Base-by-base conservation (phyloP, 768 basidiomycete species). In the Boletus speciosus region DNA sequence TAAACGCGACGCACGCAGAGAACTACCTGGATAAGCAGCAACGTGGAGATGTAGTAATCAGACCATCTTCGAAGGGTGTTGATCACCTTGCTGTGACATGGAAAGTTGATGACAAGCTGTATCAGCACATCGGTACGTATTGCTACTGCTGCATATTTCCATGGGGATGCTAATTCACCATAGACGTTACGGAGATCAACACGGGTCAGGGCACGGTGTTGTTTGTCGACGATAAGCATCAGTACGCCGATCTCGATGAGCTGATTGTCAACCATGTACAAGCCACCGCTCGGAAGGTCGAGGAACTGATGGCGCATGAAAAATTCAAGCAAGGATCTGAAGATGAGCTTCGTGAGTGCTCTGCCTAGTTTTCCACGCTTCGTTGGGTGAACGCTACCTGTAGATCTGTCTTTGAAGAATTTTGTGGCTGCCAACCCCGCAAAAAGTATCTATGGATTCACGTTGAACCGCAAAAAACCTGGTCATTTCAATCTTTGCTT, bases 71-170 rank as follows among this genome's bases (percentile, higher is more conserved):
- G 5, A 94, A 95, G 71, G 96, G 96, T 14, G 74, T 79, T 36
- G 83, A 97, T 62, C 97, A 98, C 73, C 78, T 99, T 36, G 96
- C 96, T 41, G 89, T 99, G 10, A 99, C 97, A 0, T 99, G 97
- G 97, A 99, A 98, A 73, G 94, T 99, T 2, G 96, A 95, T 58
- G 89, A 97, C 54, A 90, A 86, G 55, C 75, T 99, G 27, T 98
- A 90, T 71, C 97, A 98, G 66, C 97, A 99, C 66, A 90, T 99
- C 54, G 94, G 94, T 93, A 65, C 47, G 87, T 64, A 34, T 2
- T 38, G 19, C 19, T 36, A 43, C 21, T 19, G 25, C 36, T 6
- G n/a, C 39, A 27, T 25, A 15, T 51, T 45, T 58, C 6, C 29
- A 19, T 15, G 7, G 23, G 44, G 41, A 35, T 19, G 19, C 58